These are phyloP conservation scores for Pinus taeda DNA, from an alignment of 75 land plant genomes.

Conservation along the genomic window DNA sequence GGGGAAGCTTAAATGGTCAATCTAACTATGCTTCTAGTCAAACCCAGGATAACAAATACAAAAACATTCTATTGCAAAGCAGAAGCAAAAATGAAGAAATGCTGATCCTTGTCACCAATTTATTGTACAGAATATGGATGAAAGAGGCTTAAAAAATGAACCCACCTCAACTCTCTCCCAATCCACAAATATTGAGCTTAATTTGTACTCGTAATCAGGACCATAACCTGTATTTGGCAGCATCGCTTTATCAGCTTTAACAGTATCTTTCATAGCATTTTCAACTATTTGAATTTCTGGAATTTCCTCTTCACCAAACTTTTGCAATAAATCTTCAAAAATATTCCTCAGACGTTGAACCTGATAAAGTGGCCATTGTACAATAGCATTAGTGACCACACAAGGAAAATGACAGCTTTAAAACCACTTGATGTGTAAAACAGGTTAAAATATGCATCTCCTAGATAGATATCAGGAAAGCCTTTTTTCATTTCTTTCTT, in stretches of 20 bases:
- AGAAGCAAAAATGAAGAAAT: background rate
- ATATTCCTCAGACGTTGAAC: constrained; percentile 40
- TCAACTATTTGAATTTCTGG: constrained; percentile 48
- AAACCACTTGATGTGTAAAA: background rate
- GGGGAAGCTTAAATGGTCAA: background rate
- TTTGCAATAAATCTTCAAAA: constrained; percentile 36
- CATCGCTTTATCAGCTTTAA: constrained; percentile 37
- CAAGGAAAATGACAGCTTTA: background rate
- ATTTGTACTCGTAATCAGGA: constrained; percentile 43
- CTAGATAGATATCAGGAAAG: background rate
- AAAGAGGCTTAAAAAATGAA: background rate
- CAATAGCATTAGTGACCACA: background rate
- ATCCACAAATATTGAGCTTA: constrained; percentile 81
- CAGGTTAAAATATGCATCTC: background rate
- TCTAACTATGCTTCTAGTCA: background rate
- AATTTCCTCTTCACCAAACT: constrained; percentile 37
- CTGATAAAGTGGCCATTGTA: constrained; percentile 22
- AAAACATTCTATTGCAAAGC: background rate
- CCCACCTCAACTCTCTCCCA: constrained; percentile 35
- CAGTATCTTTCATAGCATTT: constrained; percentile 57
- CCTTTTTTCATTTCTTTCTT: background rate
- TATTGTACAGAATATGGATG: too few species aligned
- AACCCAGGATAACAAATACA: background rate
- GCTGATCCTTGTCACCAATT: too few species aligned
- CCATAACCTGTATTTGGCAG: constrained; percentile 64